Evolutionary conservation across 2,329 filamentous ascomycete species (phyloP), one percentile per base, ranked within the genome.

Genomic region (Penicillium sp.): DNA sequence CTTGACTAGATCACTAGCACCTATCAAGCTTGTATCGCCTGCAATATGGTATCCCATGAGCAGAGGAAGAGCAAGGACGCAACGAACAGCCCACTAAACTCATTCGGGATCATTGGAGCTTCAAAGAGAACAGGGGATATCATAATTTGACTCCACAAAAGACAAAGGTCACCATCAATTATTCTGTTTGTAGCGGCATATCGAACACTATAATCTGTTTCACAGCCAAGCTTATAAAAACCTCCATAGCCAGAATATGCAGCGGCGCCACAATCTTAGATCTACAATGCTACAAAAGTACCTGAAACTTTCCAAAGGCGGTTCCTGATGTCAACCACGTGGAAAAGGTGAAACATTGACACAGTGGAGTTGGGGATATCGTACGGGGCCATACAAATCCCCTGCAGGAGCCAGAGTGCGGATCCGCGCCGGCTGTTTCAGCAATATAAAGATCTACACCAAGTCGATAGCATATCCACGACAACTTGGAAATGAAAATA

Each of bases 321-420:
- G 15, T 36, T 18, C 3, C 6, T 4, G 8, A 39, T 21, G 43
- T 24, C 45, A 41, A 36, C 52, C 52, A 54, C 49, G 53, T 55
- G 53, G 45, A 46, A 33, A 23, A 36, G 29, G 26, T 49, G 52
- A 39, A 42, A 31, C 36, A 47, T 47, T 48, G 48, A 39, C 36
- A 31, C 36, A 47, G 52, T 48, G 48, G 42, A 45, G 21, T 24
- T 24, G 34, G 28, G 49, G 38, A 42, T 52, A 21, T 21, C 18
- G 18, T 21, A 21, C 18, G 18, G 18, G 18, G 18, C 18, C 18
- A 3, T 3, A 3, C 42, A 33, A 28, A 28, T 13, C 47, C 47
- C 51, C 46, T 50, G 42, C 42, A 50, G 36, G 47, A 51, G 38
- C 42, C 43, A 43, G 46, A 36, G 23, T 50, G 29, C 39, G 46